Evolutionary conservation across 352 stramenopile genomes (phyloP).

Genomic region (Phytophthora agathidicida): DNA sequence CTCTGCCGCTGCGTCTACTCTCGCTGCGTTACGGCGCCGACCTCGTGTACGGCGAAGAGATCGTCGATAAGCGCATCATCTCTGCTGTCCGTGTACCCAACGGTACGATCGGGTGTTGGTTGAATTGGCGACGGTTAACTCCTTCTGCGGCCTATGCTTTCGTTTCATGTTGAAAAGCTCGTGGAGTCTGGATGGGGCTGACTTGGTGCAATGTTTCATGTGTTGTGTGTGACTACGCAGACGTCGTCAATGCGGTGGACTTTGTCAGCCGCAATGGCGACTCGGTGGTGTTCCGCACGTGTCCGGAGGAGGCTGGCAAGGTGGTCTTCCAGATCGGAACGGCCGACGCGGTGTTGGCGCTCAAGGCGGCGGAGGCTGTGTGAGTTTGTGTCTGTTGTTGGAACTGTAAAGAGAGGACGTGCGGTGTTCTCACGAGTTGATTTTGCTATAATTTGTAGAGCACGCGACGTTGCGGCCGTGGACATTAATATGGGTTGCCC

Average conservation of each 20-base stretch:
- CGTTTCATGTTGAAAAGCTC: neutral
- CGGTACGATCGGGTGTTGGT: conserved; percentile 29
- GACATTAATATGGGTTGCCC: conserved; percentile 97
- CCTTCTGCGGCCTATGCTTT: conserved; percentile 1
- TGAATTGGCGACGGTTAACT: neutral
- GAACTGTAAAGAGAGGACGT: neutral
- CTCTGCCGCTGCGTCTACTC: conserved; percentile 90
- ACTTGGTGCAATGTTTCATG: neutral
- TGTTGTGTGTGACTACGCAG: conserved; percentile 40
- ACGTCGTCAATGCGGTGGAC: conserved; percentile 87
- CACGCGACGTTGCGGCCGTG: conserved; percentile 88
- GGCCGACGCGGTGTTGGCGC: conserved; percentile 70
- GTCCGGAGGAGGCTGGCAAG: conserved; percentile 73
- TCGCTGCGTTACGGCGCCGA: conserved; percentile 93
- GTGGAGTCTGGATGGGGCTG: neutral
- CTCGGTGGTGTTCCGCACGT: conserved; percentile 90
- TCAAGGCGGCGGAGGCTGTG: conserved; percentile 80
- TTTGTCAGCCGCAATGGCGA: conserved; percentile 88
- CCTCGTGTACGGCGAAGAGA: conserved; percentile 95
- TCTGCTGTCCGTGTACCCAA: conserved; percentile 87
- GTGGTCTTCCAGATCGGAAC: conserved; percentile 93
- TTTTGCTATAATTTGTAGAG: conserved; percentile 30
- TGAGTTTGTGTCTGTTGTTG: conserved; percentile 35
- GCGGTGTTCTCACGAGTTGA: neutral
- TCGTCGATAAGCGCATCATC: conserved; percentile 94